phyloP scores from a whole-genome alignment of 23 red algal genomes.

The Gracilaria domingensis region DNA sequence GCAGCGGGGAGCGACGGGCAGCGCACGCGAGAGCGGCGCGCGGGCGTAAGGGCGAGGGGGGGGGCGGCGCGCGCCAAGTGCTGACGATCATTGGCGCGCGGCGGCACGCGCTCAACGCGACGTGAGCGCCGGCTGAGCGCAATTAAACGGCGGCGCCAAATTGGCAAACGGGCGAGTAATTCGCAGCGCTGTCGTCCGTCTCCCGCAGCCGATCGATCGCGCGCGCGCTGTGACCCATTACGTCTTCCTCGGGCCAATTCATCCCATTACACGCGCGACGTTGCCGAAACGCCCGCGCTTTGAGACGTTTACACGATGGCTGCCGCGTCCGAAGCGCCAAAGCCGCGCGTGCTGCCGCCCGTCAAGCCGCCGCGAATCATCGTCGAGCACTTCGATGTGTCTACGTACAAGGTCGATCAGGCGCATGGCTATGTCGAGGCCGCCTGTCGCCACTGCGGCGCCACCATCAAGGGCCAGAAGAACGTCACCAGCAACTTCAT shows the following conservation, averaged over 20 bases:
- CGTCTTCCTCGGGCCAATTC: slow-evolving; percentile 42
- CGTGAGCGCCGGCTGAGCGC: background rate
- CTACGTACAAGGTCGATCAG: slow-evolving; percentile 48
- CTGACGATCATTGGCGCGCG: background rate
- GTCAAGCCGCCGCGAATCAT: slow-evolving; percentile 67
- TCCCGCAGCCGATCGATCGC: background rate
- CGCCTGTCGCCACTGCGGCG: slow-evolving; percentile 61
- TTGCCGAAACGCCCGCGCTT: too few relatives aligned
- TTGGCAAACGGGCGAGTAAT: slow-evolving; percentile 22
- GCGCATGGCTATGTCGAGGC: slow-evolving; percentile 56
- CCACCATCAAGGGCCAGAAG: slow-evolving; percentile 57
- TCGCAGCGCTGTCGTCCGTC: background rate
- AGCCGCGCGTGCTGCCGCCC: slow-evolving; percentile 30
- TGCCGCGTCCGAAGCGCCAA: background rate
- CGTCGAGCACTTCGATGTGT: slow-evolving; percentile 56
- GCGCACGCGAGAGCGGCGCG: background rate
- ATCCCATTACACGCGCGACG: slow-evolving; percentile 29
- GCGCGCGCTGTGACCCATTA: slow-evolving; percentile 15
- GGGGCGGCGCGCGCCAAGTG: background rate
- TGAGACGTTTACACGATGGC: too few relatives aligned
- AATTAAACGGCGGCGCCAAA: slow-evolving; percentile 28
- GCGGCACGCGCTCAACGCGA: too few relatives aligned
- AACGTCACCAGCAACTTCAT: slow-evolving; percentile 73
- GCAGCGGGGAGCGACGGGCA: background rate
- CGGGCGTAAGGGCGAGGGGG: background rate